Conservation (phyloP, 2,329 filamentous ascomycete species). For the Colletotrichum truncatum region DNA sequence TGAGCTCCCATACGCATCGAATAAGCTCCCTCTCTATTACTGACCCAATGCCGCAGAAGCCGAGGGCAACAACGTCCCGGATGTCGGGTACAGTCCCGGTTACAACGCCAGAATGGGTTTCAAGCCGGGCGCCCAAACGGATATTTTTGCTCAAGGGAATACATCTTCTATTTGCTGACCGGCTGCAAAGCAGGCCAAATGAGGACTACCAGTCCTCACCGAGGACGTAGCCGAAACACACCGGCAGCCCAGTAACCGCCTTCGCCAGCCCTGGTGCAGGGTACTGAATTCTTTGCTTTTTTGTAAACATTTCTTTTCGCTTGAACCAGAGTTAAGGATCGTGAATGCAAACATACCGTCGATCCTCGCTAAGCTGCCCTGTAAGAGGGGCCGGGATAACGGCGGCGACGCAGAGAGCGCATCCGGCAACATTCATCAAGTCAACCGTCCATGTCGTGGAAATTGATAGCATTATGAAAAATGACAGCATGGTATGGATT, state of each 20-base stretch:
- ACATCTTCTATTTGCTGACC: too few species aligned
- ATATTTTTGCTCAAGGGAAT: slow-evolving; percentile 37
- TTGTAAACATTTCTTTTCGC: too few species aligned
- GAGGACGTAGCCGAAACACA: background rate
- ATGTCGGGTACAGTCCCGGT: slow-evolving; percentile 37
- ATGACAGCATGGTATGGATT: background rate
- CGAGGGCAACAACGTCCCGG: slow-evolving; percentile 44
- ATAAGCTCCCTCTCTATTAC: too few species aligned
- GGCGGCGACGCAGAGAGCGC: too few species aligned
- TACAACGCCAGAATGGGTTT: slow-evolving; percentile 46
- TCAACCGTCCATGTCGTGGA: background rate
- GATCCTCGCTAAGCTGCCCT: too few species aligned
- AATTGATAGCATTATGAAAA: slow-evolving; percentile 21
- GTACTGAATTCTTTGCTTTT: too few species aligned
- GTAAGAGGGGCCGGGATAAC: too few species aligned
- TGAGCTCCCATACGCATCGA: too few species aligned
- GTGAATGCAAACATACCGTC: too few species aligned
- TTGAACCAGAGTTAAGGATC: too few species aligned
- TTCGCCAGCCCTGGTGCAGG: background rate
- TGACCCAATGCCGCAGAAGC: too few species aligned
- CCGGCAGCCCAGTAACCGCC: background rate
- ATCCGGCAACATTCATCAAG: background rate
- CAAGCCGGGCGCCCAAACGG: slow-evolving; percentile 41
- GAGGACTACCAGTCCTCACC: background rate
- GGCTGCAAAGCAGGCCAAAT: too few species aligned